A percentile compares a stretch with the other conserved stretches of the same genome.
Conservation (phyloP, 768 basidiomycete species). For the Naganishia randhawae region DNA sequence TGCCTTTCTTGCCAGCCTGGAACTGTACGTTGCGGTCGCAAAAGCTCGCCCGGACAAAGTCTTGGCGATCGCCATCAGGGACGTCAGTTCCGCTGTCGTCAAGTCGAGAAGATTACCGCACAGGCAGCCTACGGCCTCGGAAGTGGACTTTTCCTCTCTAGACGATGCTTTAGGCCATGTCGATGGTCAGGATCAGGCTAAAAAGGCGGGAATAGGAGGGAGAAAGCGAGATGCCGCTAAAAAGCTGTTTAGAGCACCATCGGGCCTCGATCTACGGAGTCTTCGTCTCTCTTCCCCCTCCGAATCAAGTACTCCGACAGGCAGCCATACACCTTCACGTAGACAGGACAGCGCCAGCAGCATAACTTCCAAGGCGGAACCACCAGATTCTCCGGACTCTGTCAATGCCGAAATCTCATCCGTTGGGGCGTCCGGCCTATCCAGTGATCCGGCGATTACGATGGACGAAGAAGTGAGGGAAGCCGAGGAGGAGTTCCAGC, state of each 20-base stretch:
- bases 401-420: not conserved
- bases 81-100: constrained; percentile 55
- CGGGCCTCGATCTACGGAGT: constrained; percentile 17
- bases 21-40: constrained; percentile 77
- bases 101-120: not conserved
- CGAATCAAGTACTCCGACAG: not conserved
- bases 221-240: constrained; percentile 23
- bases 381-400: not conserved
- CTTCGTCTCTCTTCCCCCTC: not conserved
- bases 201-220: constrained; percentile 20
- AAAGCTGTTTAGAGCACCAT: not conserved
- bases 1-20: constrained; percentile 53
- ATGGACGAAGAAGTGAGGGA: constrained; percentile 20
- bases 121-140: constrained; percentile 1
- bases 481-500: constrained; percentile 22
- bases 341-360: constrained; percentile 6
- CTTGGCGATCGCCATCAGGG: constrained; percentile 75
- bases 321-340: not conserved
- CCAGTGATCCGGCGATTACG: not conserved
- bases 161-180: constrained; percentile 20
- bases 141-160: constrained; percentile 21
- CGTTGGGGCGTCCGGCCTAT: not conserved
- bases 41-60: constrained; percentile 63
- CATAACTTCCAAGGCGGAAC: not conserved
- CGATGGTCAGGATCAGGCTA: constrained; percentile 19